Base-by-base conservation (phyloP, 805 yeast genomes). In the Torulaspora microellipsoides region DNA sequence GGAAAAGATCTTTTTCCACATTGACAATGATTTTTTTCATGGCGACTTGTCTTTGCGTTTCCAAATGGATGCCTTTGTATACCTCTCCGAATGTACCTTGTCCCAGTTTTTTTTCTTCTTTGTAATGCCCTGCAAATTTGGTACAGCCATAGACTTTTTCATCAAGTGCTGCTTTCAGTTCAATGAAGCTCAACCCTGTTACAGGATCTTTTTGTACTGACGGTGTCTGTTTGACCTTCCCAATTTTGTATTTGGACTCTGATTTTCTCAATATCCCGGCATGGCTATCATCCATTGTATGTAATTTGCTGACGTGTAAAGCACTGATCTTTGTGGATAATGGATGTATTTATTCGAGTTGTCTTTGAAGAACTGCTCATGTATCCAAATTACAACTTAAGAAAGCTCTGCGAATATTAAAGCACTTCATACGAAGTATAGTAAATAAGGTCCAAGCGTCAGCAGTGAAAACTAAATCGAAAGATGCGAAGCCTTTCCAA, bases 81-180 rank as follows among this genome's bases (percentile, higher is more conserved):
- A 91, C 99, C 40, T 88, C 87, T 23, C 95, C 95, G 65, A 85
- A 85, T 0, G 95, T 83, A n/a, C 95, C 95, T 54, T 84, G 85
- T 0, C 95, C 95, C 11, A 85, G 69, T 56, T 77, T 74, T 40
- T 70, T 65, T n/a, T 64, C 66, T 34, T 58, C 66, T 36, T 49
- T 58, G 31, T 64, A 64, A 47, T 56, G 62, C 12, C 51, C 53
- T 8, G 45, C 43, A 38, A 64, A 64, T 12, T 38, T 52, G 12
- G 68, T 62, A 27, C 62, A 60, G 2, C 68, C 68, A 37, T 62
- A 62, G 4, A 64, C 57, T 34, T 45, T 51, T 34, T 60, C 65
- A 37, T 53, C 52, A 3, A 46, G 42, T 36, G 62, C 48, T 17
- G 54, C 28, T 27, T 54, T 53, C 31, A 64, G 38, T 29, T 53